Percentiles rank a stretch among this genome's conserved stretches.
These are phyloP conservation scores for Fraxinus latifolia DNA, from an alignment of 305 asterid species.

Conservation along the genomic window DNA sequence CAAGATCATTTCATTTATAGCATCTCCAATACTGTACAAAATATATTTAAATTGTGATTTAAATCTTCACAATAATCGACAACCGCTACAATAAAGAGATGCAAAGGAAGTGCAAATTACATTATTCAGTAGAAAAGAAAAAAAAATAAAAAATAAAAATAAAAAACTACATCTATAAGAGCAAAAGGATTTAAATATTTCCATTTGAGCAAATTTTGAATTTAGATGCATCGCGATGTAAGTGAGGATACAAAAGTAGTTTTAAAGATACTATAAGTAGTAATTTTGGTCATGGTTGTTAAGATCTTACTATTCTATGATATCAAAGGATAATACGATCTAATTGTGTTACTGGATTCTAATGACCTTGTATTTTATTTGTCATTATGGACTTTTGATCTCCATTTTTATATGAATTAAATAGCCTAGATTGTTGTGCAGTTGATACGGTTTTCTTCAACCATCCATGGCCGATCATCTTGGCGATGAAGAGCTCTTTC, in stretches of 20 bases:
- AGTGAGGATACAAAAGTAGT: no score
- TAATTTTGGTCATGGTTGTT: neutral
- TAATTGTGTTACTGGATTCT: no score
- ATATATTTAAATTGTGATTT: no score
- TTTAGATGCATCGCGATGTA: no score
- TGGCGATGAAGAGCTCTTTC: neutral
- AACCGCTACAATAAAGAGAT: neutral
- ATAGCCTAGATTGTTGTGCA: neutral
- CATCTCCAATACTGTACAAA: no score
- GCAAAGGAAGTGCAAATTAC: neutral
- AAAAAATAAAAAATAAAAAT: no score
- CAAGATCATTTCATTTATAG: neutral
- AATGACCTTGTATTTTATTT: neutral
- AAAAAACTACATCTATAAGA: neutral
- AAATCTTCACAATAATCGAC: no score
- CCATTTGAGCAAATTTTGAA: no score
- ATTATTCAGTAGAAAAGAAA: neutral
- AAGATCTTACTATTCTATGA: neutral
- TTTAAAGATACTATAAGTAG: neutral
- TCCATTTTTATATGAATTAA: neutral
- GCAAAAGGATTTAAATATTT: neutral
- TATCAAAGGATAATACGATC: no score
- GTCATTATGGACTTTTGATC: neutral
- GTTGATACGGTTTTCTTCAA: neutral
- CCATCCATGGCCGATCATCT: neutral